Evolutionary conservation across 129 eudicot genomes (phyloP), one percentile per base, ranked within the genome.

Genomic region (Erigeron canadensis): DNA sequence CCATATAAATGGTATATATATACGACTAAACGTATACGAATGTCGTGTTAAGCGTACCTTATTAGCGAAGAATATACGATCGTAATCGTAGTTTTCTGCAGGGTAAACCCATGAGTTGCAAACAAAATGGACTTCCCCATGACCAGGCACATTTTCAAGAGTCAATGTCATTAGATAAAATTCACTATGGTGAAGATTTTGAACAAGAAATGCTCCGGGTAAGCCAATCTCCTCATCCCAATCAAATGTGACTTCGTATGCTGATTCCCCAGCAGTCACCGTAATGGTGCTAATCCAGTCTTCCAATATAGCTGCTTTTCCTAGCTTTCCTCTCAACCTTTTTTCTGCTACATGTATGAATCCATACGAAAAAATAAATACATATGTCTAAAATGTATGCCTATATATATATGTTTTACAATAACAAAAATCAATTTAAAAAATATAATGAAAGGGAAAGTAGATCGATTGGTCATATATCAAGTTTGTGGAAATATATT

Each of bases 71-170:
- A 86, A 86, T 15, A 89, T 42, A n/a, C 96, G 89, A 18, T 80
- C 84, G 1, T 69, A 43, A 23, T 78, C 72, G 78, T 86, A 81
- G 9, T 64, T 46, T 13, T 78, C n/a, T 6, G 88, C 75, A 0
- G 87, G 87, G 58, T 86, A 86, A 50, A 82, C 83, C 92, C 96
- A 89, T 22, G 96, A 86, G 60, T 86, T 80, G 77, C 92, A 86
- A 8, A 77, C 84, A 78, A 89, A 86, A 51, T 89, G 86, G 40
- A 89, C 60, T 0, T 70, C 47, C 4, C 84, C 89, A 65, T 89
- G 88, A 4, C 75, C 83, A 13, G 96, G 92, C 51, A 84, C 86
- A 71, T 82, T 70, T 64, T 86, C 81, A 7, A 89, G 84, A 22
- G 89, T 86, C 16, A 86, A 81, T 37, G 86, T 84, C 80, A 80